phyloP scores from a whole-genome alignment of 148 eudicot species.

The Vaccinium corymbosum region DNA sequence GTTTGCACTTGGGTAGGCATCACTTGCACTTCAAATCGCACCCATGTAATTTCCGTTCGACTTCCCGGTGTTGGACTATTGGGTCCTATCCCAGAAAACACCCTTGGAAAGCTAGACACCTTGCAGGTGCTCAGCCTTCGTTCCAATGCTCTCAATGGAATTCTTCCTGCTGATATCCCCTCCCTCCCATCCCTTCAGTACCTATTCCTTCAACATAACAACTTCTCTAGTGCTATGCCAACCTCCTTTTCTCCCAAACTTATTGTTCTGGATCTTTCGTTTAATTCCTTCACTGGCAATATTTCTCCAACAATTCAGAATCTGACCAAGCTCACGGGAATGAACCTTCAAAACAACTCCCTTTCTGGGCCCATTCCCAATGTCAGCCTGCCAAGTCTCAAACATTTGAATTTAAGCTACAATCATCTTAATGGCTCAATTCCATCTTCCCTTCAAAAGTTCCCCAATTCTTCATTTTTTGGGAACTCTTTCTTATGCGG shows the following conservation, averaged over 20 bases:
- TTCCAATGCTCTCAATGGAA: slow-evolving; percentile 29
- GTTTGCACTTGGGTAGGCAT: slow-evolving; percentile 20
- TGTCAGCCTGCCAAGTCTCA: slow-evolving; percentile 23
- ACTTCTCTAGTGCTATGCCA: slow-evolving; percentile 34
- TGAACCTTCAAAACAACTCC: slow-evolving; percentile 37
- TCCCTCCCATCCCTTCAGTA: slow-evolving; percentile 35
- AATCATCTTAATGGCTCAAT: slow-evolving; percentile 35
- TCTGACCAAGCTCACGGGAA: slow-evolving; percentile 28
- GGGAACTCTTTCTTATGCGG: slow-evolving; percentile 37
- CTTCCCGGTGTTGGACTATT: slow-evolving; percentile 37
- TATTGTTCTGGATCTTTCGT: slow-evolving; percentile 32
- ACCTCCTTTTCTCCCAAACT: slow-evolving; percentile 27
- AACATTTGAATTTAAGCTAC: slow-evolving; percentile 34
- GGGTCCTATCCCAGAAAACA: slow-evolving; percentile 34
- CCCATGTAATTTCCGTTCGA: slow-evolving; percentile 22
- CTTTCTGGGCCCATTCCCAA: slow-evolving; percentile 37
- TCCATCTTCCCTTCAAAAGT: slow-evolving; percentile 28
- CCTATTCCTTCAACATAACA: slow-evolving; percentile 35
- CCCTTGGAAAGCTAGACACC: slow-evolving; percentile 26
- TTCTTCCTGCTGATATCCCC: slow-evolving; percentile 30
- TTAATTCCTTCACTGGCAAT: slow-evolving; percentile 27
- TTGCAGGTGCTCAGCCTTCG: slow-evolving; percentile 35
- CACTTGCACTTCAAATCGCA: slow-evolving; percentile 28
- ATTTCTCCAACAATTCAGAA: slow-evolving; percentile 28
- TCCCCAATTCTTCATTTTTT: slow-evolving; percentile 33